Evolutionary conservation across 1,284 basidiomycete species (phyloP).

Genomic region (Butyriboletus appendiculatus): DNA sequence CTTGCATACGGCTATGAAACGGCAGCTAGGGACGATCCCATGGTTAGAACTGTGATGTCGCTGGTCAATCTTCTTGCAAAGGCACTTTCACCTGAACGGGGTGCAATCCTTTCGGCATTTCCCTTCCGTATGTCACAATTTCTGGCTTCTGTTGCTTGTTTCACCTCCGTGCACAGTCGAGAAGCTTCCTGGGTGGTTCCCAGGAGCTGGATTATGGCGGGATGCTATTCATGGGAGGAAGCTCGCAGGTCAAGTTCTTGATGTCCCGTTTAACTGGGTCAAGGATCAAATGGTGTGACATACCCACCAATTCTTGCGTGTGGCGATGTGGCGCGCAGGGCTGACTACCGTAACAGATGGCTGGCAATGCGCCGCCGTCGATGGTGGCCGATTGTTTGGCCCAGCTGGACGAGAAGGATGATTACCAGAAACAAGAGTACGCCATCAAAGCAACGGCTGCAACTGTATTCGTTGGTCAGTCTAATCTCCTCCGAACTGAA

Average conservation of each 20-base stretch:
- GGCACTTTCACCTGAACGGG: conserved; percentile 21
- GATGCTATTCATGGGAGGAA: conserved; percentile 19
- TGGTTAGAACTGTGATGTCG: conserved; percentile 18
- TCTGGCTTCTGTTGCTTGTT: background rate
- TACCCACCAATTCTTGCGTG: background rate
- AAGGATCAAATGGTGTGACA: conserved; percentile 22
- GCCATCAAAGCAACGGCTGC: conserved; percentile 28
- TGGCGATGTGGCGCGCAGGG: background rate
- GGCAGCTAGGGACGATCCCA: conserved; percentile 20
- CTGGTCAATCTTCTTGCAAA: conserved; percentile 21
- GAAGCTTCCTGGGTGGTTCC: conserved; percentile 44
- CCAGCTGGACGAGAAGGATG: conserved; percentile 15
- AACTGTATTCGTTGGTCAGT: conserved; percentile 25
- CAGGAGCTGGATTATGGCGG: conserved; percentile 40
- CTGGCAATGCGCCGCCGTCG: conserved; percentile 20
- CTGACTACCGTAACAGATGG: conserved; percentile 5
- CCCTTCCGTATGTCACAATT: conserved; percentile 22
- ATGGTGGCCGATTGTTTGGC: conserved; percentile 28
- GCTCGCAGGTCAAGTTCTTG: conserved; percentile 18
- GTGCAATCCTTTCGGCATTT: conserved; percentile 22
- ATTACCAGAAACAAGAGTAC: conserved; percentile 17
- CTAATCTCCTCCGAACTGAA: background rate
- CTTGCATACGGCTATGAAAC: conserved; percentile 26
- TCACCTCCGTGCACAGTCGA: conserved; percentile 32
- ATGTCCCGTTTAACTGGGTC: conserved; percentile 27